A percentile compares a stretch with the other conserved stretches of the same genome.
Conservation (phyloP, 192 early-diverging fungal species). For the Haplosporangium gracile region DNA sequence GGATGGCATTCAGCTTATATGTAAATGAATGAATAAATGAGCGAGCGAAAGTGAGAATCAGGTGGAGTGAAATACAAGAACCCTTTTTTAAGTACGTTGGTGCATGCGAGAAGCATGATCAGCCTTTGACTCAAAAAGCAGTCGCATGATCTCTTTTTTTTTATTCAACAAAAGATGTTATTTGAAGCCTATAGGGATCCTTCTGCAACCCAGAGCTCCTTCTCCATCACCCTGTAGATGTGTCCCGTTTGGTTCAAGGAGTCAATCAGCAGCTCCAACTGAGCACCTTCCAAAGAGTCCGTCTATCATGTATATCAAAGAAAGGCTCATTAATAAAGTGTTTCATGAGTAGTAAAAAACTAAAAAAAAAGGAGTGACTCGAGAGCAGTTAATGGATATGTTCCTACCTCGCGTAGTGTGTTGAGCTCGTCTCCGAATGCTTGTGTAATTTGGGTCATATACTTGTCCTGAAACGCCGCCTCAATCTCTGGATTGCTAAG, state of each 20-base stretch:
- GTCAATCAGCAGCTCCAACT: conserved; percentile 52
- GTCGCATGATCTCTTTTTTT: not conserved
- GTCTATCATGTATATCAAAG: conserved; percentile 24
- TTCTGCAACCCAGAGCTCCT: conserved; percentile 49
- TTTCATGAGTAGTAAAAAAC: not conserved
- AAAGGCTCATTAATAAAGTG: not conserved
- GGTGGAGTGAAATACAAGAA: not conserved
- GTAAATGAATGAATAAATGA: not conserved
- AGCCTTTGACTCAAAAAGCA: not conserved
- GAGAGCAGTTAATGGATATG: not conserved
- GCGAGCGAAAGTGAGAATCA: not conserved
- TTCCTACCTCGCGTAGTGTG: conserved; percentile 43
- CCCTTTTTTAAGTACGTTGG: not conserved
- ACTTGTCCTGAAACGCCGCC: conserved; percentile 45
- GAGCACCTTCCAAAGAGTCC: conserved; percentile 38
- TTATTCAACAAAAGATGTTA: not conserved
- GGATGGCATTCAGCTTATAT: conserved; percentile 1
- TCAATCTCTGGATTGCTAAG: conserved; percentile 52
- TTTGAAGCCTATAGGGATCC: not conserved
- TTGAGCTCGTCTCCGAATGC: conserved; percentile 54
- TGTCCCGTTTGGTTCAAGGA: conserved; percentile 55
- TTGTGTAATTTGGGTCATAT: conserved; percentile 52
- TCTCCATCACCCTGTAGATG: conserved; percentile 44
- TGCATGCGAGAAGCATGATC: conserved; percentile 1
- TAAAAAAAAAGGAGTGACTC: not conserved